These are phyloP conservation scores for Hippophae gyantsensis DNA, from an alignment of 306 rosid species.

Conservation along the genomic window DNA sequence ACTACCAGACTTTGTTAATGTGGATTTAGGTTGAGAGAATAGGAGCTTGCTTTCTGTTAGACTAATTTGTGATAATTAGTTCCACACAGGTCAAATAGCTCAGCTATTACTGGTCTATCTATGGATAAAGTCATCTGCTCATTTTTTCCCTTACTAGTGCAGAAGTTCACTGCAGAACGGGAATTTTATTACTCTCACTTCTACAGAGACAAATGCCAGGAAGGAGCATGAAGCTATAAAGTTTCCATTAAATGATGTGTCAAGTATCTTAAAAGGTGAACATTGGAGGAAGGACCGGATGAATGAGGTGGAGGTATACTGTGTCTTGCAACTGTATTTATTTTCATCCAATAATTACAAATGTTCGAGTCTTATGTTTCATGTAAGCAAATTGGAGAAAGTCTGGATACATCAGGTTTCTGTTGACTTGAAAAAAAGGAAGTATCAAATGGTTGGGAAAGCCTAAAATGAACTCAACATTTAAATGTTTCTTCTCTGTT, in stretches of 20 bases:
- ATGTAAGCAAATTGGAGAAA: too few relatives aligned
- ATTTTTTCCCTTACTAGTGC: conserved; percentile 11
- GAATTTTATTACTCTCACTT: conserved; percentile 27
- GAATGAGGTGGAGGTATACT: conserved; percentile 22
- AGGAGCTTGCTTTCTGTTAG: too few relatives aligned
- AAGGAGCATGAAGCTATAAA: conserved; percentile 26
- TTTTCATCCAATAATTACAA: not conserved
- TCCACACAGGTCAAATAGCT: too few relatives aligned
- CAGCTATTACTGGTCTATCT: too few relatives aligned
- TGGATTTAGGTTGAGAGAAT: too few relatives aligned
- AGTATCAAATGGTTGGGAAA: not conserved
- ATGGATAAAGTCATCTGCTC: conserved; percentile 2
- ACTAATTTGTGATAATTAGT: too few relatives aligned
- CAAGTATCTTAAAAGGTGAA: conserved; percentile 16
- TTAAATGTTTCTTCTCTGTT: not conserved
- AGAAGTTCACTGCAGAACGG: conserved; percentile 26
- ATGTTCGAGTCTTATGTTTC: too few relatives aligned
- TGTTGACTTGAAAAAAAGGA: not conserved
- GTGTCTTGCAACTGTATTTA: not conserved
- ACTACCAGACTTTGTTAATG: too few relatives aligned
- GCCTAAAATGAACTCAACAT: not conserved
- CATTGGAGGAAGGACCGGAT: conserved; percentile 15
- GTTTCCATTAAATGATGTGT: conserved; percentile 5
- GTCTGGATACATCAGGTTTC: too few relatives aligned
- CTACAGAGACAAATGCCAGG: conserved; percentile 9